Conservation (phyloP, 2,329 filamentous ascomycete genomes). For the Torrubiella hemipterigena region DNA sequence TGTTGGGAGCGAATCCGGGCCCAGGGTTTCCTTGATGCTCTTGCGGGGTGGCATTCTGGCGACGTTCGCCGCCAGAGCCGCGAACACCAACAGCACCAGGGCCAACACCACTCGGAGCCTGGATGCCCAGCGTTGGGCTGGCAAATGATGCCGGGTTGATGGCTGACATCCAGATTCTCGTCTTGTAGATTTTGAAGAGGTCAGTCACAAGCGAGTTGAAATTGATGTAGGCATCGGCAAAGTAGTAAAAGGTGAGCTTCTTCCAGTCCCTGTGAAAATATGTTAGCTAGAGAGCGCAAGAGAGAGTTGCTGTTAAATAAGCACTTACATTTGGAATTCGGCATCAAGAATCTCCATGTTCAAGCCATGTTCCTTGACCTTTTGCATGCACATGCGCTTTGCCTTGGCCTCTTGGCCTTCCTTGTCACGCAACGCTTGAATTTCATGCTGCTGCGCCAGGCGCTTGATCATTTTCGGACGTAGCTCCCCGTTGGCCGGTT, state of each 20-base stretch:
- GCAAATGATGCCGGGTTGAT: slow-evolving; percentile 96
- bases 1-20: slow-evolving; percentile 3
- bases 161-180: slow-evolving; percentile 98
- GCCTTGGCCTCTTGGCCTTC: slow-evolving; percentile 97
- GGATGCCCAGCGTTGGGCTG: slow-evolving; percentile 60
- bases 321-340: slow-evolving; percentile 92
- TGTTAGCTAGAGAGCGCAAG: neutral
- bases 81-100: slow-evolving; percentile 52
- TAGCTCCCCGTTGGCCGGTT: slow-evolving; percentile 60
- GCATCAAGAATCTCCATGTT: slow-evolving; percentile 99
- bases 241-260: slow-evolving; percentile 98
- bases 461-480: slow-evolving; percentile 97
- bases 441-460: slow-evolving; percentile 82
- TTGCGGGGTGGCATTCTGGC: slow-evolving; percentile 25
- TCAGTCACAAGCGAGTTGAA: slow-evolving; percentile 97
- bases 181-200: slow-evolving; percentile 98
- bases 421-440: slow-evolving; percentile 81
- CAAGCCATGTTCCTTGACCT: slow-evolving; percentile 84
- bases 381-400: slow-evolving; percentile 91
- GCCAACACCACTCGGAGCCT: slow-evolving; percentile 55
- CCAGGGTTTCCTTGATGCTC: slow-evolving; percentile 23
- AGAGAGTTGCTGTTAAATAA: neutral
- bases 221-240: slow-evolving; percentile 95
- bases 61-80: slow-evolving; percentile 34
- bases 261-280: slow-evolving; percentile 77